A percentile compares a stretch with the other conserved stretches of the same genome.
phyloP scores from a whole-genome alignment of 371 early-diverging fungal species.

The Amoeboaphelidium protococcarum region DNA sequence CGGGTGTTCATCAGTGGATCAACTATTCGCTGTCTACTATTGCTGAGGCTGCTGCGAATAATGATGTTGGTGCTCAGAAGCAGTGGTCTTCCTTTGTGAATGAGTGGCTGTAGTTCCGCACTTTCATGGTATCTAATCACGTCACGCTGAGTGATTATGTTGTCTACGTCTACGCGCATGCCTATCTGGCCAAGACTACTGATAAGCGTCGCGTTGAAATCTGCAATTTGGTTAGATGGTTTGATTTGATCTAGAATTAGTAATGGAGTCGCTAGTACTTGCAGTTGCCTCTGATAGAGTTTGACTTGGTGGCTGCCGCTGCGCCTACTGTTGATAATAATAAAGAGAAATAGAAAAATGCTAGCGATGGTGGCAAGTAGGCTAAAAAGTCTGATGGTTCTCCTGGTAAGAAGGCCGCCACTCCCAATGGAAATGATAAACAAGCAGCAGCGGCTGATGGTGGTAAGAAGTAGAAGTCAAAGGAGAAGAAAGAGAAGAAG shows the following conservation, averaged over 20 bases:
- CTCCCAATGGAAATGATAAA: constrained; percentile 16
- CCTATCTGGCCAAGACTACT: constrained; percentile 19
- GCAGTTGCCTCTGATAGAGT: constrained; percentile 20
- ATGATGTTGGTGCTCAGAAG: neutral
- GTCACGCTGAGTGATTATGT: constrained; percentile 38
- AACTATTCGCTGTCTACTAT: neutral
- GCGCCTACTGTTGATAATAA: constrained; percentile 11
- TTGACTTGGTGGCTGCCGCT: constrained; percentile 26
- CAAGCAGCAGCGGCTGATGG: constrained; percentile 2
- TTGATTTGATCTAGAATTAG: constrained; percentile 42
- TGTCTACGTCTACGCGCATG: constrained; percentile 31
- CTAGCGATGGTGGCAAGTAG: no score
- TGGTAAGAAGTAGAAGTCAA: constrained; percentile 9
- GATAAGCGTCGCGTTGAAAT: constrained; percentile 8
- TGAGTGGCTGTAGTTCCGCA: constrained; percentile 26
- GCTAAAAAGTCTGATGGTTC: neutral
- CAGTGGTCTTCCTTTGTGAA: constrained; percentile 12
- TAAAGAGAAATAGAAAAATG: constrained; percentile 14
- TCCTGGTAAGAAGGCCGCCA: neutral
- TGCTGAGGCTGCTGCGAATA: neutral
- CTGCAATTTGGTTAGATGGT: constrained; percentile 38
- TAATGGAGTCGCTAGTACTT: constrained; percentile 17
- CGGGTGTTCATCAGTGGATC: neutral
- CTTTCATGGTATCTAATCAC: constrained; percentile 32
- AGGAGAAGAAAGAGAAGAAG: constrained; percentile 1